Evolutionary conservation across 345 rosid species (phyloP).

Genomic region (Syzygium grande): DNA sequence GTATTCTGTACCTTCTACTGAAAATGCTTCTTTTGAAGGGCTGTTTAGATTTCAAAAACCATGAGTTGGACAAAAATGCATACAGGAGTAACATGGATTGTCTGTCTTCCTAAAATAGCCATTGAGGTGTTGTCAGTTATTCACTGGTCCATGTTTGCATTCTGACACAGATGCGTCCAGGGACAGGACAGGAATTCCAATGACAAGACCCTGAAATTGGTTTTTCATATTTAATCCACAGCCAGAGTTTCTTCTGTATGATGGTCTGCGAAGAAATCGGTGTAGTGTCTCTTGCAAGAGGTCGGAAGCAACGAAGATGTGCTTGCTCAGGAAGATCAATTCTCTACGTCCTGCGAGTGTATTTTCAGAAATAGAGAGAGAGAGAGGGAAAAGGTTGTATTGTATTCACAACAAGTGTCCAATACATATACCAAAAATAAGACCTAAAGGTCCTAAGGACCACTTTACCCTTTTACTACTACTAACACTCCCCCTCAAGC

Average conservation of each 20-base stretch:
- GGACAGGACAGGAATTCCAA: not conserved
- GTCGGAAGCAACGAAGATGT: not conserved
- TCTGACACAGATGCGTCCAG: not conserved
- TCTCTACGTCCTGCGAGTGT: not conserved
- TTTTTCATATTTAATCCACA: not conserved
- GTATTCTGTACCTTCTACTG: not conserved
- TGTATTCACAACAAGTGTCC: too few relatives aligned
- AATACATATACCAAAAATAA: too few relatives aligned
- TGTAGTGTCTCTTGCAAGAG: not conserved
- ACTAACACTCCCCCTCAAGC: too few relatives aligned
- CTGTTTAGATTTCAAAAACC: not conserved
- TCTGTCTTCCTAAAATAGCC: not conserved
- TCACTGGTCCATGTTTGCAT: not conserved
- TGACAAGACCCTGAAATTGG: not conserved
- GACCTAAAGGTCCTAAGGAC: too few relatives aligned
- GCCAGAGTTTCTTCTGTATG: not conserved
- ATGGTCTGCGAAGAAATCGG: not conserved
- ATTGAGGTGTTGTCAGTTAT: not conserved
- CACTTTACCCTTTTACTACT: too few relatives aligned
- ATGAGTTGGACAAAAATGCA: not conserved
- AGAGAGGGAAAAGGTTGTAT: too few relatives aligned
- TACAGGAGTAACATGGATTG: not conserved
- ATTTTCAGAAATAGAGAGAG: not conserved
- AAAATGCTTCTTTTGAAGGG: not conserved
- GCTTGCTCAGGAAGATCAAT: not conserved